These are phyloP conservation scores for Fennellomyces sp. DNA, from an alignment of 371 early-diverging fungal species.

Conservation along the genomic window DNA sequence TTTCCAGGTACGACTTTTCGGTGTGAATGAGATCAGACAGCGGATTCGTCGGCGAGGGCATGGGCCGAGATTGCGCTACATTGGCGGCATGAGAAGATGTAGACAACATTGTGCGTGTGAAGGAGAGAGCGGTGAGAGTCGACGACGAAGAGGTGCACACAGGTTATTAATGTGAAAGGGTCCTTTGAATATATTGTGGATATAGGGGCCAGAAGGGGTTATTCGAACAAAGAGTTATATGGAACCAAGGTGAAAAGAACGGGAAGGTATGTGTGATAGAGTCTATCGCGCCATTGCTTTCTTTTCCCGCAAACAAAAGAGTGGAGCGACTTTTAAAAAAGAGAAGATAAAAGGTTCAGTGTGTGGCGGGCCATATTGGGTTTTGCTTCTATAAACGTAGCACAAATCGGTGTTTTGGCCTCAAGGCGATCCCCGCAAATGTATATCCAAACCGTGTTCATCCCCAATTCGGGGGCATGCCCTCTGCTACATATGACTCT, in stretches of 20 bases:
- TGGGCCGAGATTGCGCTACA: slow-evolving; percentile 10
- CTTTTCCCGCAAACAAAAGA: not conserved
- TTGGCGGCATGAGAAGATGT: slow-evolving; percentile 19
- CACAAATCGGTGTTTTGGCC: slow-evolving; percentile 2
- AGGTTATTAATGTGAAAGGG: not conserved
- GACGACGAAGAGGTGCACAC: not conserved
- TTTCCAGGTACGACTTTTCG: slow-evolving; percentile 48
- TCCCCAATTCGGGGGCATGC: not conserved
- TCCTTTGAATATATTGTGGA: too few species aligned
- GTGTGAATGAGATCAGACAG: slow-evolving; percentile 52
- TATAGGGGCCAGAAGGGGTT: too few species aligned
- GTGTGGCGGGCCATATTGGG: not conserved
- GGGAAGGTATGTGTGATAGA: too few species aligned
- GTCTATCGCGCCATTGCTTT: not conserved
- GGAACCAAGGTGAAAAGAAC: not conserved
- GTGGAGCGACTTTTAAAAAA: not conserved
- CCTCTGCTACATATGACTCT: too few species aligned
- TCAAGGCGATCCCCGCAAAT: not conserved
- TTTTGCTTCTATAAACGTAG: not conserved
- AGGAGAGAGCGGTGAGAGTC: not conserved
- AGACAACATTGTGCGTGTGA: slow-evolving; percentile 16
- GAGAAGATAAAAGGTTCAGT: too few species aligned
- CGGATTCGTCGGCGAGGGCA: slow-evolving; percentile 22
- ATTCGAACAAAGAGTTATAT: not conserved
- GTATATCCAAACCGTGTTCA: not conserved